Percentiles rank a stretch among this genome's conserved stretches.
Conservation (phyloP, 331 rosid genomes). For the Phaseolus coccineus region DNA sequence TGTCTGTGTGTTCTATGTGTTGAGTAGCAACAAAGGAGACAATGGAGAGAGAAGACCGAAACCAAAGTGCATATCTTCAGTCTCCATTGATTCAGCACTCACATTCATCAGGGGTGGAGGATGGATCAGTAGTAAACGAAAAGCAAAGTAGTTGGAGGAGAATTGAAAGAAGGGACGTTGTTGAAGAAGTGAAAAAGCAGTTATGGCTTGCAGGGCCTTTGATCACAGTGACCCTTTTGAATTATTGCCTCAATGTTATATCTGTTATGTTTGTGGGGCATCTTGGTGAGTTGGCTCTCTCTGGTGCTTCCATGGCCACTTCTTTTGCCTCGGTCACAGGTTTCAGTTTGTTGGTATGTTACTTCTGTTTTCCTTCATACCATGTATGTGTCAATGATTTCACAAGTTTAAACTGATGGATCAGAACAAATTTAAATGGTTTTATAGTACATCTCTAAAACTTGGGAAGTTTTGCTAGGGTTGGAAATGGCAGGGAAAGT, state of each 20-base stretch:
- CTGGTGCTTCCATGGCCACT: conserved; percentile 84
- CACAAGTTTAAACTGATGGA: not conserved
- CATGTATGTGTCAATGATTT: not conserved
- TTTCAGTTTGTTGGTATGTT: conserved; percentile 68
- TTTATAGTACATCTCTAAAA: not conserved
- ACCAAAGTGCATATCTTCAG: not conserved
- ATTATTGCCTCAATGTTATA: conserved; percentile 56
- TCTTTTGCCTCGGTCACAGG: conserved; percentile 82
- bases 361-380: not conserved
- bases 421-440: not conserved
- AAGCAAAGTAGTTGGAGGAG: not conserved
- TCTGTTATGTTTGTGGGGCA: conserved; percentile 88
- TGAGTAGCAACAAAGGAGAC: not conserved
- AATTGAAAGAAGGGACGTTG: conserved; percentile 31
- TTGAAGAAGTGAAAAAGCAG: conserved; percentile 74
- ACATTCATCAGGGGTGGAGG: not conserved
- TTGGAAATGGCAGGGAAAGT: not conserved
- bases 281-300: conserved; percentile 77
- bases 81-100: conserved; percentile 28
- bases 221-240: conserved; percentile 57
- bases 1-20: not conserved
- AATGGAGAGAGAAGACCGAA: conserved; percentile 34
- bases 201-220: conserved; percentile 89
- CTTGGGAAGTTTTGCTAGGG: not conserved
- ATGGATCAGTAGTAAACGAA: not conserved